These are phyloP conservation scores for Corrigiola litoralis DNA, from an alignment of 179 eudicot genomes.

Conservation along the genomic window DNA sequence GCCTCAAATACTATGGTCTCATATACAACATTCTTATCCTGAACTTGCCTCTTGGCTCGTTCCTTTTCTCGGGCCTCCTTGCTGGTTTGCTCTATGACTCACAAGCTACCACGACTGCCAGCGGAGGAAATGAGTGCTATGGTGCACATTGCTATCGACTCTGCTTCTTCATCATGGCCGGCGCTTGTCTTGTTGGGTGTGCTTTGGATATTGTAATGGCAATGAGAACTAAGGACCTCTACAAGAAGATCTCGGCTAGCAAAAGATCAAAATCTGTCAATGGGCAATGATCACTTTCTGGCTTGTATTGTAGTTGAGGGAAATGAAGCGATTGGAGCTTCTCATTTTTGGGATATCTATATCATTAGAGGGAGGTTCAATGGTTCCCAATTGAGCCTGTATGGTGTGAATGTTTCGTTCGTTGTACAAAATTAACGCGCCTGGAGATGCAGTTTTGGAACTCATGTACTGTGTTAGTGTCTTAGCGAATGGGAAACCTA, in stretches of 20 bases:
- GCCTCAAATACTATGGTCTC: slow-evolving; percentile 88
- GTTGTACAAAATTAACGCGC: slow-evolving; percentile 9
- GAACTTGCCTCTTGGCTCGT: slow-evolving; percentile 86
- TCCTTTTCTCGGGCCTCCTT: slow-evolving; percentile 82
- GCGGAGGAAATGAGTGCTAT: slow-evolving; percentile 70
- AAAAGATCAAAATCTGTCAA: slow-evolving; percentile 40
- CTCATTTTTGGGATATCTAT: background rate
- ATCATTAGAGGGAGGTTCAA: background rate
- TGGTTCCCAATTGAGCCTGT: background rate
- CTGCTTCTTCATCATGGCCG: slow-evolving; percentile 72
- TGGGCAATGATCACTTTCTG: background rate
- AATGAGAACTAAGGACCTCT: slow-evolving; percentile 55
- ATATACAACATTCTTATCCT: slow-evolving; percentile 78
- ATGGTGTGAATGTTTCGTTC: background rate
- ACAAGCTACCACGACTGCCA: slow-evolving; percentile 57
- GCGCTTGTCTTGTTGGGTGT: slow-evolving; percentile 67
- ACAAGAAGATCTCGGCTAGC: slow-evolving; percentile 50
- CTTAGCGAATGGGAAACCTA: background rate
- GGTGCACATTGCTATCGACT: slow-evolving; percentile 86
- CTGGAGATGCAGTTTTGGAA: slow-evolving; percentile 7
- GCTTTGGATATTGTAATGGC: slow-evolving; percentile 55
- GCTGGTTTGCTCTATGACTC: slow-evolving; percentile 76
- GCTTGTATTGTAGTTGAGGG: background rate
- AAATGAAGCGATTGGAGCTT: background rate
- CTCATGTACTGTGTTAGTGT: background rate